Conservation (phyloP, 106 monocot genomes). For the Triglochin maritima region DNA sequence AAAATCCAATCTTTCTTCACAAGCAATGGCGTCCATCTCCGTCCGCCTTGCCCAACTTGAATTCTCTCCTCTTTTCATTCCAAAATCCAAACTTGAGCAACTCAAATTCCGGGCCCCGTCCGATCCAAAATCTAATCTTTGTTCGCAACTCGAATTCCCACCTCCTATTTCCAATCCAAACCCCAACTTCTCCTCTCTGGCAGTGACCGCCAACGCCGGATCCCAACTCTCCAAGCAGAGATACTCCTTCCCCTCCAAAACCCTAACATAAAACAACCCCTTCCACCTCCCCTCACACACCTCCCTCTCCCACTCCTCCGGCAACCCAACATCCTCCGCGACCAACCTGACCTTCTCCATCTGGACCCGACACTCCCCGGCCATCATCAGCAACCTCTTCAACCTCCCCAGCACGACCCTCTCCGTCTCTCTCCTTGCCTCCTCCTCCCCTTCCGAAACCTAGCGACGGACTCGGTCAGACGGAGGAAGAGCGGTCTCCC, state of each 20-base stretch:
- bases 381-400: constrained; percentile 85
- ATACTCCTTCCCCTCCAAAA: constrained; percentile 30
- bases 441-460: constrained; percentile 36
- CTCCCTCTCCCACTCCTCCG: constrained; percentile 28
- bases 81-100: constrained; percentile 1
- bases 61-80: too few species aligned
- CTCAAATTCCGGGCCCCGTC: neutral
- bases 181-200: constrained; percentile 59
- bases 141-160: neutral
- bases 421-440: constrained; percentile 56
- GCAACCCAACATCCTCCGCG: constrained; percentile 52
- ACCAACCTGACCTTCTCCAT: constrained; percentile 69
- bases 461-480: constrained; percentile 46
- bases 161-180: constrained; percentile 10
- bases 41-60: too few species aligned
- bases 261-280: constrained; percentile 39
- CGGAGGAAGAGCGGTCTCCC: constrained; percentile 60
- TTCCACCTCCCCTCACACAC: constrained; percentile 51
- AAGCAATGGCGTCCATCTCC: too few species aligned
- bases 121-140: neutral
- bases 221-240: constrained; percentile 91
- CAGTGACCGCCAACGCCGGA: constrained; percentile 62
- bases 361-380: constrained; percentile 71
- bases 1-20: constrained; percentile 4
- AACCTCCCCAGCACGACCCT: constrained; percentile 61